These are phyloP conservation scores for Dimargaris xerosporica DNA, from an alignment of 192 early-diverging fungal species.

Conservation along the genomic window DNA sequence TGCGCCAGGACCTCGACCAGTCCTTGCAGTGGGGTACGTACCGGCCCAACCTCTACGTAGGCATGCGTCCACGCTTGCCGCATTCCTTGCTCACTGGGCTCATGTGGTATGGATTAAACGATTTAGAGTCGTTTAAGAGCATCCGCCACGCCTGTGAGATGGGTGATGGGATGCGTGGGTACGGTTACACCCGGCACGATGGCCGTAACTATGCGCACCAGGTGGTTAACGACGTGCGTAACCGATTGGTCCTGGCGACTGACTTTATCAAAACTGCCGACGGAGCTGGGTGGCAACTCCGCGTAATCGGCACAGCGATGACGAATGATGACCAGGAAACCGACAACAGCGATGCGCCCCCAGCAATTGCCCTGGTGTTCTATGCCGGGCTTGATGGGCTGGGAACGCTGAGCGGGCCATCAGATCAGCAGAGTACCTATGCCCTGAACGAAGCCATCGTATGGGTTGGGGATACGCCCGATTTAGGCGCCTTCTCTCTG, in stretches of 20 bases:
- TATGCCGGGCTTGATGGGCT: slow-evolving; percentile 67
- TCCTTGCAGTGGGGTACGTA: slow-evolving; percentile 81
- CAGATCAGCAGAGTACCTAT: slow-evolving; percentile 10
- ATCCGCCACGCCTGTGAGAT: slow-evolving; percentile 90
- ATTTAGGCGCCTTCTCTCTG: slow-evolving; percentile 52
- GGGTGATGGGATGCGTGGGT: slow-evolving; percentile 56
- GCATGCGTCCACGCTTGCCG: slow-evolving; percentile 58
- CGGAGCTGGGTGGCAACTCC: slow-evolving; percentile 37
- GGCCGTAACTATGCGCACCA: slow-evolving; percentile 70
- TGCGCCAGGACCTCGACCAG: slow-evolving; percentile 14
- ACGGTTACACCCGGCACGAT: slow-evolving; percentile 78
- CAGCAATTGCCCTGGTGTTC: slow-evolving; percentile 44
- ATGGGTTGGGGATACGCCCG: slow-evolving; percentile 39
- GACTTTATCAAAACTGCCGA: slow-evolving; percentile 59
- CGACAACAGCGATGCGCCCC: slow-evolving; percentile 12
- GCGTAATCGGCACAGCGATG: slow-evolving; percentile 52
- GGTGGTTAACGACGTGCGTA: slow-evolving; percentile 43
- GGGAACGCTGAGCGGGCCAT: slow-evolving; percentile 35
- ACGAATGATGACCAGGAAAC: slow-evolving; percentile 12
- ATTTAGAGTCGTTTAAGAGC: slow-evolving; percentile 34
- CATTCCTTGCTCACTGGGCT: slow-evolving; percentile 74
- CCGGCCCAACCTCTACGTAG: slow-evolving; percentile 88
- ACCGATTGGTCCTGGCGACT: slow-evolving; percentile 49
- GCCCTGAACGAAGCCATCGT: slow-evolving; percentile 20
- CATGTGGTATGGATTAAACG: slow-evolving; percentile 76